Evolutionary conservation across 768 basidiomycete genomes (phyloP), one percentile per base, ranked within the genome.

Genomic region (Gyrodon lividus): DNA sequence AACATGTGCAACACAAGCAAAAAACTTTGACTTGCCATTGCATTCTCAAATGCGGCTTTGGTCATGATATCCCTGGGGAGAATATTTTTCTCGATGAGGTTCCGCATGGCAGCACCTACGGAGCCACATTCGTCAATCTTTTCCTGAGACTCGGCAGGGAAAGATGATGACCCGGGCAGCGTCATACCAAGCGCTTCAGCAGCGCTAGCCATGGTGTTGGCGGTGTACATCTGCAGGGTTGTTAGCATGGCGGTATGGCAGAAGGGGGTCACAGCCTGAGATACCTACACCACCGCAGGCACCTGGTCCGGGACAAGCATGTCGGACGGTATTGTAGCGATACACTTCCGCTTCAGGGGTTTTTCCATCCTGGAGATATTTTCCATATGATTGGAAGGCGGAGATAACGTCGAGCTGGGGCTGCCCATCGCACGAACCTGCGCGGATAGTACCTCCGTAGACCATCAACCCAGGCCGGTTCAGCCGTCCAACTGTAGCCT

Each of bases 381-480:
- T 87, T 42, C 97, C 97, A 64, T 98, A 99, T 4, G 95, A 81
- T 62, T 99, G 95, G 82, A 98, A 99, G 5, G 97, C 96, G 26
- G 92, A 95, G 17, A 99, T 92, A 57, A 99, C 84, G 68, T 99
- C 97, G 48, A 99, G 78, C 66, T 89, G 84, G 19, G 94, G 90
- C 44, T 82, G 74, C 17, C 92, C 91, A 56, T 85, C 87, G 68
- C 97, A 98, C 22, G 90, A 87, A 43, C 97, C 97, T 2, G 96
- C 82, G 50, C 87, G 86, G 60, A 98, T 99, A 28, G 89, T 89
- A 28, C 97, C 97, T 34, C 97, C 97, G 61, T 98, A 99, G 5
- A 99, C 85, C 97, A 99, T 99, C 47, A 98, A 60, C 55, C 95
- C 92, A 16, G 97, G 97, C 37, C 97, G 84, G 74, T 99, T 98